Evolutionary conservation across 192 early-diverging fungal genomes (phyloP).

Genomic region (Gonapodya prolifera): DNA sequence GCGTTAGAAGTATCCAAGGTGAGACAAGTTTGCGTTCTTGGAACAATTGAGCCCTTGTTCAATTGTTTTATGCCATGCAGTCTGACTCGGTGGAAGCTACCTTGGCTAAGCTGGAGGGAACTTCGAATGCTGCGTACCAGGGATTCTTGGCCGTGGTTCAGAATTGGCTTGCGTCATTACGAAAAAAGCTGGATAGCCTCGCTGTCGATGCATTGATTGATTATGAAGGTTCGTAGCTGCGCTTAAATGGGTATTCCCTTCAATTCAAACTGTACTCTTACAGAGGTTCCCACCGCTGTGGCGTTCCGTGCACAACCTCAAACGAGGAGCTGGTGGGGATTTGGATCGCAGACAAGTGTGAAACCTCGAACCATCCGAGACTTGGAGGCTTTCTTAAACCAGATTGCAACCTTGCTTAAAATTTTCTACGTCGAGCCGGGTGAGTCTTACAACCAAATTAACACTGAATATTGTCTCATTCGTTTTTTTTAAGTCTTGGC

Average conservation of each 20-base stretch:
- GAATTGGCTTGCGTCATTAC: background rate
- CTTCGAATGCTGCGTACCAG: background rate
- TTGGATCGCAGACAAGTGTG: background rate
- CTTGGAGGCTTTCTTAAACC: conserved; percentile 82
- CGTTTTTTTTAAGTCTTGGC: conserved; percentile 44
- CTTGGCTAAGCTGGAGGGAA: conserved; percentile 23
- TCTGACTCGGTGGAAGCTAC: conserved; percentile 97
- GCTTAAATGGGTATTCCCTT: background rate
- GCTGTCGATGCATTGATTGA: conserved; percentile 94
- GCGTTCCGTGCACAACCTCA: background rate
- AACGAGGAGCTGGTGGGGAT: background rate
- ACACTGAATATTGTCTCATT: background rate
- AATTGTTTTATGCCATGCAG: conserved; percentile 86
- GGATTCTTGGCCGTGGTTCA: background rate
- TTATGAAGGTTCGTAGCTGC: conserved; percentile 58
- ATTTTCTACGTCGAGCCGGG: conserved; percentile 88
- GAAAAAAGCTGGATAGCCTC: conserved; percentile 82
- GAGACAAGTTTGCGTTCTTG: conserved; percentile 53
- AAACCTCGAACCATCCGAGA: conserved; percentile 80
- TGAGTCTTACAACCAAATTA: background rate
- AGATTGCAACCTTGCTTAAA: conserved; percentile 88
- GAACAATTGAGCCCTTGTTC: conserved; percentile 72
- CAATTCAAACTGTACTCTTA: background rate
- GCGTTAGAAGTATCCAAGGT: background rate
- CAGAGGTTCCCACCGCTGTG: background rate